A percentile compares a stretch with the other conserved stretches of the same genome.
Conservation (phyloP, 1,284 basidiomycete species). For the Heterobasidion parviporum region DNA sequence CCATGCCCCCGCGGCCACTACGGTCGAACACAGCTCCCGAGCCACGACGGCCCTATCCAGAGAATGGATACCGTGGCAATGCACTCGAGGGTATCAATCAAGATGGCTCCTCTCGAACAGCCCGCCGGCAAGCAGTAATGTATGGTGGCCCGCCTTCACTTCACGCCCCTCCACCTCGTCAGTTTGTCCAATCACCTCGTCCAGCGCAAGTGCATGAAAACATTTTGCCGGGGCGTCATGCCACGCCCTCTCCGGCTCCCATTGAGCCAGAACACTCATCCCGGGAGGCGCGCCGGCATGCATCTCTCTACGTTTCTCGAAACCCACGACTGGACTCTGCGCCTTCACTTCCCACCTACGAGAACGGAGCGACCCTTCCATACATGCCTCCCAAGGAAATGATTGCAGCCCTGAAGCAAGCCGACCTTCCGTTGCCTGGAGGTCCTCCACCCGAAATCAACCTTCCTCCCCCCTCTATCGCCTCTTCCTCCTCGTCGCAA, state of each 20-base stretch:
- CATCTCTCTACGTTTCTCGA: neutral
- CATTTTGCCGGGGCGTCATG: neutral
- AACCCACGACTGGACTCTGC: neutral
- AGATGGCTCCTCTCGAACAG: neutral
- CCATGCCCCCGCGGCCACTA: neutral
- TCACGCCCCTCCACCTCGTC: neutral
- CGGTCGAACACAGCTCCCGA: neutral
- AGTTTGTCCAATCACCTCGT: neutral
- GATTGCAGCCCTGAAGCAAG: constrained; percentile 2
- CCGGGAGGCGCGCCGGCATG: neutral
- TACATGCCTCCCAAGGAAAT: constrained; percentile 10
- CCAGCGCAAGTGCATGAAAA: neutral
- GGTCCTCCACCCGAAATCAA: constrained; percentile 15
- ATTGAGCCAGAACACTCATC: neutral
- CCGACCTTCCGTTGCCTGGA: neutral
- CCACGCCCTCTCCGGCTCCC: neutral
- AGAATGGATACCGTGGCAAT: neutral
- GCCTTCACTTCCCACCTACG: neutral
- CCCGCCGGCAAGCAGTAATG: neutral
- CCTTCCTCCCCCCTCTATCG: constrained; percentile 17
- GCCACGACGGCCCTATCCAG: neutral
- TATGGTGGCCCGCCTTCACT: neutral
- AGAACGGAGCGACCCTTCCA: constrained; percentile 5
- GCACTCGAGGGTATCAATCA: neutral
- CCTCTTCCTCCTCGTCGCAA: constrained; percentile 11